Evolutionary conservation across 108 stramenopile genomes (phyloP).

Genomic region (Cylindrotheca fusiformis): DNA sequence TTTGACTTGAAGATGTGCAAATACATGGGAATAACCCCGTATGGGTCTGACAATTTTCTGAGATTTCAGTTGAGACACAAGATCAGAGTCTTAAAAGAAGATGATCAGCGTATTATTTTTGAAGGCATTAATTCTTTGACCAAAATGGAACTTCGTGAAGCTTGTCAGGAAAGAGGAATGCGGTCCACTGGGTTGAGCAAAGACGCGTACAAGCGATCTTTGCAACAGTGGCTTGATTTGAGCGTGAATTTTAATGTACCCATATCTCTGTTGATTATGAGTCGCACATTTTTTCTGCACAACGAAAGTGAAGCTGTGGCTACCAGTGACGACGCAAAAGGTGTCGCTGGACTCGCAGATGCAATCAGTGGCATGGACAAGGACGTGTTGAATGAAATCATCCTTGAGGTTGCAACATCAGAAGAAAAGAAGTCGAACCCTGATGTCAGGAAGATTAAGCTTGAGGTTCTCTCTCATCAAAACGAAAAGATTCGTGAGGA

Average conservation of each 20-base stretch:
- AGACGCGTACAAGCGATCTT: conserved; percentile 78
- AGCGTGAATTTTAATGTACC: conserved; percentile 94
- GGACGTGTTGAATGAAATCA: conserved; percentile 92
- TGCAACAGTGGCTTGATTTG: conserved; percentile 97
- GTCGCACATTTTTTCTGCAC: conserved; percentile 90
- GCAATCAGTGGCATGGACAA: conserved; percentile 94
- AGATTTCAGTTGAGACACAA: conserved; percentile 92
- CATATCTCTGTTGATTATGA: conserved; percentile 95
- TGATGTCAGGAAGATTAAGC: conserved; percentile 75
- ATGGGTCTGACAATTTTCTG: conserved; percentile 91
- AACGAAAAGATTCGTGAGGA: conserved; percentile 79
- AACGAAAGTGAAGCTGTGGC: conserved; percentile 55
- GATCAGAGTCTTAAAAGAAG: conserved; percentile 84
- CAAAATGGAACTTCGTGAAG: conserved; percentile 96
- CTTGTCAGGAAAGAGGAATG: conserved; percentile 98
- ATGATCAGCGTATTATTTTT: conserved; percentile 97
- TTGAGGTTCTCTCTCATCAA: conserved; percentile 77
- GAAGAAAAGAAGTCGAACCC: conserved; percentile 72
- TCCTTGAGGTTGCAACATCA: conserved; percentile 89
- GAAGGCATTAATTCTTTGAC: conserved; percentile 96
- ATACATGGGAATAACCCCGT: conserved; percentile 96
- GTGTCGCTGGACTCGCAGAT: conserved; percentile 82
- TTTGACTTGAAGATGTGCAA: conserved; percentile 70
- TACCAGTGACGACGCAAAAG: conserved; percentile 28
- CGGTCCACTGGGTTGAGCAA: conserved; percentile 92